These are phyloP conservation scores for Penicillium sp. DNA, from an alignment of 2,329 filamentous ascomycete genomes.

Conservation along the genomic window DNA sequence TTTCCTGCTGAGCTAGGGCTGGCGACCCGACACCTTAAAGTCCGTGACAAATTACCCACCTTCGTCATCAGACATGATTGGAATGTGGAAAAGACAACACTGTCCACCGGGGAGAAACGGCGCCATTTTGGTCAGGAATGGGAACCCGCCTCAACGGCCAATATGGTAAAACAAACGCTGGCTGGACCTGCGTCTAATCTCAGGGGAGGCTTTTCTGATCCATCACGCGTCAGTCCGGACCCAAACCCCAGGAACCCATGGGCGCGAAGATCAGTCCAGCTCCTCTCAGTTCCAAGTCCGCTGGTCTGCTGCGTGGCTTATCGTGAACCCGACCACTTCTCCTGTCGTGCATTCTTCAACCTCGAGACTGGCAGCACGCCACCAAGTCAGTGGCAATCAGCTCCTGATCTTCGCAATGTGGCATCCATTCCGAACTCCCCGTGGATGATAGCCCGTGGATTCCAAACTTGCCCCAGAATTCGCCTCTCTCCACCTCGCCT, in stretches of 20 bases:
- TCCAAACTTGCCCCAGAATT: not conserved
- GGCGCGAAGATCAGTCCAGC: conserved; percentile 2
- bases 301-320: not conserved
- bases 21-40: not conserved
- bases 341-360: conserved; percentile 4
- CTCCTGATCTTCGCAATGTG: conserved; percentile 1
- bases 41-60: conserved; percentile 10
- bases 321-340: not conserved
- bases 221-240: conserved; percentile 33
- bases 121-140: not conserved
- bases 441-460: not conserved
- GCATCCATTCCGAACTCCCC: not conserved
- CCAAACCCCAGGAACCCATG: conserved; percentile 9
- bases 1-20: conserved; percentile 1
- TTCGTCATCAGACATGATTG: conserved; percentile 14
- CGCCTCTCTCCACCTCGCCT: not conserved
- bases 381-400: conserved; percentile 5
- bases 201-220: conserved; percentile 24
- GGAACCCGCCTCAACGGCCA: not conserved
- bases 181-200: conserved; percentile 14
- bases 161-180: conserved; percentile 1
- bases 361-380: not conserved
- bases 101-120: not conserved
- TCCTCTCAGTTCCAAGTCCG: not conserved
- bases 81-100: conserved; percentile 9